phyloP scores from a whole-genome alignment of 2,329 filamentous ascomycete species.

The Coniochaeta ligniaria region DNA sequence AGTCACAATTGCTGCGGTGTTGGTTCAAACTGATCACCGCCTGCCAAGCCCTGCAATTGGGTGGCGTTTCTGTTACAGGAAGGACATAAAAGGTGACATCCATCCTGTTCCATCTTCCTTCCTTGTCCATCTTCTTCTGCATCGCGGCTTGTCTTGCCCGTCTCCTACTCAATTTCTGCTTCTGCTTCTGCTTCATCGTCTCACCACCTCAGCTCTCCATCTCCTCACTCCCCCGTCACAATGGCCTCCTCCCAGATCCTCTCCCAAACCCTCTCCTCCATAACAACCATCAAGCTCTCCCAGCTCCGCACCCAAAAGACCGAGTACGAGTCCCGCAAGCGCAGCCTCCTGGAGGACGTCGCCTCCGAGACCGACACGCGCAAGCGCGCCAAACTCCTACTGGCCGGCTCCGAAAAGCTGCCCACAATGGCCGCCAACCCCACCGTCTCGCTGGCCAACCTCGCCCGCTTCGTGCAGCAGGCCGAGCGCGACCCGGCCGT shows the following conservation, averaged over 20 bases:
- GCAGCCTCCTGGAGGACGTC: conserved; percentile 26
- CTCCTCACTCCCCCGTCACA: background rate
- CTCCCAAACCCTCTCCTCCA: conserved; percentile 45
- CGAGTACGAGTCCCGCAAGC: conserved; percentile 39
- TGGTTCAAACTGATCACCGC: background rate
- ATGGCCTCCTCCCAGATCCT: conserved; percentile 26
- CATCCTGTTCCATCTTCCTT: too few species aligned
- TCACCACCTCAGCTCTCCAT: too few species aligned
- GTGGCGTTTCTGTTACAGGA: too few species aligned
- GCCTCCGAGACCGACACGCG: conserved; percentile 14
- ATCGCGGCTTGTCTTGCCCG: too few species aligned
- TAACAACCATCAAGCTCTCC: conserved; percentile 49
- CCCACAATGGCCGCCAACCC: conserved; percentile 19
- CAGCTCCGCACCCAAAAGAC: conserved; percentile 45
- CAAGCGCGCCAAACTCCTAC: conserved; percentile 23
- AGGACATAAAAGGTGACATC: too few species aligned
- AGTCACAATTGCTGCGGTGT: background rate
- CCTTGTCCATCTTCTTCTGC: background rate
- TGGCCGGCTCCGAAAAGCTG: conserved; percentile 26
- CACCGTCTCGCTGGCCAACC: conserved; percentile 28
- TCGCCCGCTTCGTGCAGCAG: conserved; percentile 45
- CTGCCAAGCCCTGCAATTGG: background rate
- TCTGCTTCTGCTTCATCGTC: background rate
- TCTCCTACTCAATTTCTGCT: too few species aligned
- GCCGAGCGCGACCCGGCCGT: conserved; percentile 45